Base-by-base conservation (phyloP, 495 filamentous ascomycete genomes). In the Copromyces sp. region DNA sequence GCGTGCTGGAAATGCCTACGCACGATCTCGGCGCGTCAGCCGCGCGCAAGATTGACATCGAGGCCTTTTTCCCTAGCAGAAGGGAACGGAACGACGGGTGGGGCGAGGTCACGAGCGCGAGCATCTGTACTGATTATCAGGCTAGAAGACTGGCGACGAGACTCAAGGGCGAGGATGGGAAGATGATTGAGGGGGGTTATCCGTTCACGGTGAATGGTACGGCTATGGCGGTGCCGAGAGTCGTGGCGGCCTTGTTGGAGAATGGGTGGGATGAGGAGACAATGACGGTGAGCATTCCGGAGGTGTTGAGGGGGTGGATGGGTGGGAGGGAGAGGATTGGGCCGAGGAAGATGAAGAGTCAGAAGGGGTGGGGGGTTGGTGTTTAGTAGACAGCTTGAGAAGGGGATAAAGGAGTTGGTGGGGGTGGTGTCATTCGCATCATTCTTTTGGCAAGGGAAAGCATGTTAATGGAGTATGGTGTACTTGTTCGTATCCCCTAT, bases 121-220 rank as follows among this genome's bases (percentile, higher is more conserved):
- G 92, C 70, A 91, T 94, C 72, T 99, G 95, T 80, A 95, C 93
- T 5, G 96, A 98, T 79, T 98, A 98, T 81, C 95, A 99, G 85
- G 90, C 87, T 29, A 86, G 95, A 9, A 86, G 95, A 24, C 83
- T 99, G 44, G 91, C 87, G 37, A 97, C 95, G 12, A 86, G 90
- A 20, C 81, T 93, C 17, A 83, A 84, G 78, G 73, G 75, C 24
- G 70, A 45, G 70, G 83, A 82, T 68, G 86, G 47, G 9, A 86
- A 84, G 77, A 74, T 84, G 68, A 77, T 79, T 12, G 47, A 59
- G 47, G 47, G 47, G 1, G 47, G 47, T 4, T 94, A 91, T 75
- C 91, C 93, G 53, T 92, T 90, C 80, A 98, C 96, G 1, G 89
- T 97, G 32, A 99, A 99, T 79, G 95, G 95, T 0, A 99, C 95